A percentile compares a stretch with the other conserved stretches of the same genome.
Evolutionary conservation across 164 flowering plant species (phyloP).

Genomic region (Stephania yunnanensis): DNA sequence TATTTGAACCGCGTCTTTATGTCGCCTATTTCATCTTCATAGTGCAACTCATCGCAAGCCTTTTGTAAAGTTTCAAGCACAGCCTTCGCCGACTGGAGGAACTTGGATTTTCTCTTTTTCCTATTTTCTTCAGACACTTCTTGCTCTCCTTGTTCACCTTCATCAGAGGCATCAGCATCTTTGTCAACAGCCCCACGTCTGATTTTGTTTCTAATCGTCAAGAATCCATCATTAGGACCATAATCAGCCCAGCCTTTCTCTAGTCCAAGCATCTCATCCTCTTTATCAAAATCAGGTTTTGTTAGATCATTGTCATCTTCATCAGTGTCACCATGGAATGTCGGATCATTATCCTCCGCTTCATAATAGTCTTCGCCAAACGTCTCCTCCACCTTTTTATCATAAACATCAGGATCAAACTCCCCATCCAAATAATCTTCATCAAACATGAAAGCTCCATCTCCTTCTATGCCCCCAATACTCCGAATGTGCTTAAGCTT

Average conservation of each 20-base stretch:
- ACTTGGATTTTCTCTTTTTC: slow-evolving; percentile 47
- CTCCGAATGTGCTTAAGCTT: slow-evolving; percentile 56
- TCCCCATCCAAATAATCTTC: slow-evolving; percentile 68
- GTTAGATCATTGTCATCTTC: slow-evolving; percentile 43
- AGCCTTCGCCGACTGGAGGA: slow-evolving; percentile 37
- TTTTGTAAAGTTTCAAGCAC: slow-evolving; percentile 38
- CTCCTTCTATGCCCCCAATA: slow-evolving; percentile 56
- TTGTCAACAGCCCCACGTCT: slow-evolving; percentile 19
- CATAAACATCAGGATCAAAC: slow-evolving; percentile 80
- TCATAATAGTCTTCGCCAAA: slow-evolving; percentile 62
- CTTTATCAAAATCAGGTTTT: slow-evolving; percentile 82
- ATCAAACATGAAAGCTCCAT: slow-evolving; percentile 28
- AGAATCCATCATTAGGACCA: slow-evolving; percentile 43
- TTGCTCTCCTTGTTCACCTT: slow-evolving; percentile 22
- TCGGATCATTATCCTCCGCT: slow-evolving; percentile 61
- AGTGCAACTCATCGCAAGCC: slow-evolving; percentile 75
- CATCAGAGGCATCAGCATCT: slow-evolving; percentile 17
- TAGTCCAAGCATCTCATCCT: slow-evolving; percentile 83
- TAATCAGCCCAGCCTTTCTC: slow-evolving; percentile 64
- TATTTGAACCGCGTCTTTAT: slow-evolving; percentile 87
- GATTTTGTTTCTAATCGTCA: slow-evolving; percentile 39
- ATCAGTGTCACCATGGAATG: slow-evolving; percentile 45
- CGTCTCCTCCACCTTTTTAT: slow-evolving; percentile 68
- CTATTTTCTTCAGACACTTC: slow-evolving; percentile 33
- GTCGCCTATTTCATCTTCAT: slow-evolving; percentile 84